These are phyloP conservation scores for Aspergillus thermomutatus DNA, from an alignment of 2,329 filamentous ascomycete genomes.

Conservation along the genomic window DNA sequence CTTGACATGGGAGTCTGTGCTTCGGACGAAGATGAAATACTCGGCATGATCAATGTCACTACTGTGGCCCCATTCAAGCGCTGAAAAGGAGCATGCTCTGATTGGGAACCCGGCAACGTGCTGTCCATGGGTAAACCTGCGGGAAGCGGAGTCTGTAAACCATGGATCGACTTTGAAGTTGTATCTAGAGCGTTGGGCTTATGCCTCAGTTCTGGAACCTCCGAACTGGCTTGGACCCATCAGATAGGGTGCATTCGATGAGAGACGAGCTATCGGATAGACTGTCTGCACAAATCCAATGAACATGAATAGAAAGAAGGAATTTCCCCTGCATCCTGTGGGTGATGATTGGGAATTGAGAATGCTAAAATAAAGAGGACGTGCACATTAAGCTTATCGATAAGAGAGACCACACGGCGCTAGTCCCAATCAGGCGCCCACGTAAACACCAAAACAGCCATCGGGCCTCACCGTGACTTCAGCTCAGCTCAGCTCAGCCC, in stretches of 20 bases:
- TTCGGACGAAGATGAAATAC: too few species aligned
- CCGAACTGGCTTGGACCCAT: neutral
- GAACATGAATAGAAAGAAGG: neutral
- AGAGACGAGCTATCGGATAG: neutral
- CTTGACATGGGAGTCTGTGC: too few species aligned
- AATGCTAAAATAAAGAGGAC: neutral
- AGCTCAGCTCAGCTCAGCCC: conserved; percentile 5
- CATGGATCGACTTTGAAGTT: conserved; percentile 15
- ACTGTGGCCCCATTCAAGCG: neutral
- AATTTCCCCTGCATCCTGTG: neutral
- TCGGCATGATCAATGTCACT: too few species aligned
- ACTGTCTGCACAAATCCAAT: too few species aligned
- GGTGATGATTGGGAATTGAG: too few species aligned
- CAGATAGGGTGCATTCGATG: neutral
- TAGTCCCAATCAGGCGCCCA: conserved; percentile 34
- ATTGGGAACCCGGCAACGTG: conserved; percentile 5
- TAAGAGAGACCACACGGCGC: conserved; percentile 25
- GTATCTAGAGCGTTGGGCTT: neutral
- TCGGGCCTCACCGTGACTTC: conserved; percentile 35
- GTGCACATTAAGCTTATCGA: conserved; percentile 42
- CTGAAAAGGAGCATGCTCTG: conserved; percentile 1
- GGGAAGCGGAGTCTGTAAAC: conserved; percentile 18
- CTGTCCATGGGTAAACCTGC: conserved; percentile 13
- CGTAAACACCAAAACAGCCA: conserved; percentile 37
- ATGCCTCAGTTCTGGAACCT: conserved; percentile 42